Evolutionary conservation across 805 yeast genomes (phyloP).

Genomic region (Torulaspora delbrueckii): DNA sequence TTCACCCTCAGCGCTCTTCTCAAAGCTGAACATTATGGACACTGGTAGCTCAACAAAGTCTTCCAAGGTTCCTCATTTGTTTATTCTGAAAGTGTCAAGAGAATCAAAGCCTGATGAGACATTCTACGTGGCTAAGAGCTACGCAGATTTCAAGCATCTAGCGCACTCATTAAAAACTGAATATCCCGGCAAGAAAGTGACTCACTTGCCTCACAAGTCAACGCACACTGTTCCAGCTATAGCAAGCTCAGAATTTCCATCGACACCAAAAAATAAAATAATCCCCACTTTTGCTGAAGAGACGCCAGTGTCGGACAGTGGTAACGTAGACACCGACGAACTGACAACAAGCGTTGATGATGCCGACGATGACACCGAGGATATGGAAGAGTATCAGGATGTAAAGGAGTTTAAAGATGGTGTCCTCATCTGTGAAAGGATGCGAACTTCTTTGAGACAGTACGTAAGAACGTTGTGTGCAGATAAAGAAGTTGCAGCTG

Average conservation of each 20-base stretch:
- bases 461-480: slow-evolving; percentile 53
- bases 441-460: slow-evolving; percentile 72
- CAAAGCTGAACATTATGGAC: slow-evolving; percentile 26
- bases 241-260: slow-evolving; percentile 12
- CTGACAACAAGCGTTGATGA: slow-evolving; percentile 2
- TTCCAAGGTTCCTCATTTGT: slow-evolving; percentile 35
- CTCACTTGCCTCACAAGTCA: slow-evolving; percentile 54
- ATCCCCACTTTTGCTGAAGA: slow-evolving; percentile 15
- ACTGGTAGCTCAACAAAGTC: slow-evolving; percentile 9
- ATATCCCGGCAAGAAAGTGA: slow-evolving; percentile 67
- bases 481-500: slow-evolving; percentile 52
- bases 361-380: slow-evolving; percentile 10
- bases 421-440: slow-evolving; percentile 62
- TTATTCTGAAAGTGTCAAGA: slow-evolving; percentile 45
- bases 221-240: slow-evolving; percentile 35
- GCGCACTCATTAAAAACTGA: slow-evolving; percentile 46
- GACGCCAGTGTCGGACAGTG: slow-evolving; percentile 6
- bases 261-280: slow-evolving; percentile 20
- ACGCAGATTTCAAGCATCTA: slow-evolving; percentile 60
- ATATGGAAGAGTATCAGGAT: slow-evolving; percentile 25
- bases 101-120: slow-evolving; percentile 33
- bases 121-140: slow-evolving; percentile 53
- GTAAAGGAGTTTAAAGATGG: slow-evolving; percentile 20
- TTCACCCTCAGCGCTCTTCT: slow-evolving; percentile 24
- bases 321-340: background rate